Evolutionary conservation across 306 rosid genomes (phyloP), one percentile per base, ranked within the genome.

Genomic region (Albizia julibrissin): DNA sequence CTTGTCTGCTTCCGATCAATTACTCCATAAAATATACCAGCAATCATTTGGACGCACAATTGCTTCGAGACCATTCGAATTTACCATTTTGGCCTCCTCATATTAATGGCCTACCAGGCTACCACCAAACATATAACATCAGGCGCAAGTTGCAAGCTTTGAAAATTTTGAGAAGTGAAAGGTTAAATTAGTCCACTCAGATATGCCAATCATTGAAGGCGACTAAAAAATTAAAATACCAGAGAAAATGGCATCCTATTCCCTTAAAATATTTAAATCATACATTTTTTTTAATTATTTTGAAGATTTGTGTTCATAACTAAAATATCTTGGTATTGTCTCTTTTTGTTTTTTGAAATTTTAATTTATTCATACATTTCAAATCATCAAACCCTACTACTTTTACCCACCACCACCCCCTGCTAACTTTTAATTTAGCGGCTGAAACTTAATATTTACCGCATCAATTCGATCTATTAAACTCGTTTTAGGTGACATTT

Each of bases 141-240:
- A 14, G 6, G 4, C 19, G 2, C 68, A 27, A 62, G 19, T 4
- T 27, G 37, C 19, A 4, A 3, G 14, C 19, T 31, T 29, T 65
- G 72, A 18, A 68, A 68, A 37, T 37, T 68, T 40, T 24, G 49
- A 69, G 50, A 40, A 40, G 74, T 21, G 74, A 3, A 39, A 69
- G 74, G 74, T 21, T 40, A 69, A 69, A 39, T 39, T 40, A 21
- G 74, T 69, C 74, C 50, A 69, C 4, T 10, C 29, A 9, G 46
- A 69, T 40, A 39, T n/a, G 74, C 74, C 50, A 39, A 40, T 69
- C 49, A 37, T 68, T 14, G 49, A 68, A 67, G 75, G 75, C 56
- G 33, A 13, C 19, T 1, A 4, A 24, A 14, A 58, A 58, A 22
- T 37, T 58, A 58, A 22, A 61, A 61, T 24, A 26, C 18, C 33